These are phyloP conservation scores for Chaetomidium leptoderma DNA, from an alignment of 495 filamentous ascomycete genomes.

Conservation along the genomic window DNA sequence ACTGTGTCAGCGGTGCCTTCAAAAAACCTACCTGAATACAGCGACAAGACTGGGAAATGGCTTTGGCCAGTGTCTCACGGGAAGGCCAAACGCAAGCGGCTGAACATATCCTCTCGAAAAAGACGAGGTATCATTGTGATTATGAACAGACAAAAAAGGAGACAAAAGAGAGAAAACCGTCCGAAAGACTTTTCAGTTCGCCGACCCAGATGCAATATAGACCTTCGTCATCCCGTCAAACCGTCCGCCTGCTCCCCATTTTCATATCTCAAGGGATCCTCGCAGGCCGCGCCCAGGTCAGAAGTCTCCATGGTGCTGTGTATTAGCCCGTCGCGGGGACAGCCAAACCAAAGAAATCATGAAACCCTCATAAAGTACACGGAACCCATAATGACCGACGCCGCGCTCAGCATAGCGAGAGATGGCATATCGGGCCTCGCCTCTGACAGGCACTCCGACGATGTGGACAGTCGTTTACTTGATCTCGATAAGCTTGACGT, in stretches of 20 bases:
- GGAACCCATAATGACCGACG: constrained; percentile 6
- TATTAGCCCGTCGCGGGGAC: constrained; percentile 17
- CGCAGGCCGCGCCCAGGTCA: constrained; percentile 40
- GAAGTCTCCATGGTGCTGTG: constrained; percentile 29
- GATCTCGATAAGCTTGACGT: constrained; percentile 78
- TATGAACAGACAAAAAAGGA: constrained; percentile 10
- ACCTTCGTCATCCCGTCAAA: constrained; percentile 46
- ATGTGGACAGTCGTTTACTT: constrained; percentile 40
- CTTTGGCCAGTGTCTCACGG: no score
- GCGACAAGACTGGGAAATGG: no score
- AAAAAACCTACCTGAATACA: no score
- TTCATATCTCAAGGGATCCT: constrained; percentile 33
- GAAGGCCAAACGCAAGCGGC: neutral
- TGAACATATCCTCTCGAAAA: neutral
- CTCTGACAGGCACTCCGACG: neutral
- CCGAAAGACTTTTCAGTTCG: constrained; percentile 29
- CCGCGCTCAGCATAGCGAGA: constrained; percentile 16
- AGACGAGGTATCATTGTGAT: constrained; percentile 10
- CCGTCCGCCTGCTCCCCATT: constrained; percentile 39
- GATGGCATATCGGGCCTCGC: constrained; percentile 3
- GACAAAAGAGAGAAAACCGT: constrained; percentile 13
- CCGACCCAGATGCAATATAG: constrained; percentile 40
- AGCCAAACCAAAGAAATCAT: constrained; percentile 19
- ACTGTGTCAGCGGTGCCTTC: no score
- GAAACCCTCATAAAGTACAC: constrained; percentile 20